These are phyloP conservation scores for Alternaria hordeiaustralica DNA, from an alignment of 2,329 filamentous ascomycete genomes.

Conservation along the genomic window DNA sequence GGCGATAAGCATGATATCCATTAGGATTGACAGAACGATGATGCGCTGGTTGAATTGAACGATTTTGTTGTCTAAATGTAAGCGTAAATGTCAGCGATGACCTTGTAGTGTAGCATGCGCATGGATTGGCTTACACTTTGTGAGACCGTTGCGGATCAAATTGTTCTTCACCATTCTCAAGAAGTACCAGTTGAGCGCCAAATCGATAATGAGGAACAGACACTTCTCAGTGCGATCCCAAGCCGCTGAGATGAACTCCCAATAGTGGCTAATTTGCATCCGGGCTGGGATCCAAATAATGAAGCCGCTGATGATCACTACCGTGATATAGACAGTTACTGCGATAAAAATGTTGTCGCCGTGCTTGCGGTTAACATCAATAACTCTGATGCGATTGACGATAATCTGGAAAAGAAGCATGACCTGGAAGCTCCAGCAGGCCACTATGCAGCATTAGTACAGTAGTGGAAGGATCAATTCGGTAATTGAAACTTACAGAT, in stretches of 20 bases:
- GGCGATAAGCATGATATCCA: slow-evolving; percentile 52
- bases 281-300: slow-evolving; percentile 43
- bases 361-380: neutral
- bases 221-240: slow-evolving; percentile 32
- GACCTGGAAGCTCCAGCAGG: neutral
- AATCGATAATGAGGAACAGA: slow-evolving; percentile 36
- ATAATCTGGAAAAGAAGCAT: neutral
- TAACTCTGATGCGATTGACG: neutral
- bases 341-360: neutral
- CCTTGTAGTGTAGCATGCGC: neutral
- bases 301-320: slow-evolving; percentile 33
- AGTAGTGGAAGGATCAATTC: neutral
- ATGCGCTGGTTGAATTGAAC: neutral
- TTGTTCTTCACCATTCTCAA: neutral
- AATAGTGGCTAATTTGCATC: slow-evolving; percentile 27
- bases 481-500: neutral
- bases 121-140: slow-evolving; percentile 31
- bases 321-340: neutral
- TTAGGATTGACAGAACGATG: slow-evolving; percentile 45
- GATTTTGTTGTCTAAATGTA: neutral
- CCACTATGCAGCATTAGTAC: neutral
- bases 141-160: slow-evolving; percentile 38
- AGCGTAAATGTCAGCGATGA: neutral
- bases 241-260: slow-evolving; percentile 28
- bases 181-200: slow-evolving; percentile 21